Base-by-base conservation (phyloP, 306 rosid species). In the Argentina anserina region DNA sequence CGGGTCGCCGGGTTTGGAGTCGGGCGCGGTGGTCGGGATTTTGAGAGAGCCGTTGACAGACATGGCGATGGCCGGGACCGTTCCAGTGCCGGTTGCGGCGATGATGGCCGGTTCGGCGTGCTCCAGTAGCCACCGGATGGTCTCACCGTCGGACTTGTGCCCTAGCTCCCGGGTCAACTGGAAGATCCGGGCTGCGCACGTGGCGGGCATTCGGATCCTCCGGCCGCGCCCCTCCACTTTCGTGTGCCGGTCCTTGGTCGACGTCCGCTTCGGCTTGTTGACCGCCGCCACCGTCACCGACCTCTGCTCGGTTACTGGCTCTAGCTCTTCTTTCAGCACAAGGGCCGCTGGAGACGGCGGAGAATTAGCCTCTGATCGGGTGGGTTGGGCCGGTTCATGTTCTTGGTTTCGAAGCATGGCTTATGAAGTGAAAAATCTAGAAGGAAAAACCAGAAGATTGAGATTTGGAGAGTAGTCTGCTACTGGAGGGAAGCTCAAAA, bases 171-270 rank as follows among this genome's bases (percentile, higher is more conserved):
- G 86, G 47, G 95, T 92, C 71, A 89, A 40, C 65, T 92, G 94
- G 20, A 92, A 92, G 84, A 92, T 90, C 85, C 92, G 69, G 1
- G 96, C 97, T 1, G 96, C 94, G 26, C 92, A 90, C 1, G 92
- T 85, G 31, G 96, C 90, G 7, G 97, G 97, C 88, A 92, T 92
- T 65, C 97, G 89, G 82, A 92, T 88, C 88, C 96, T 86, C 72
- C 94, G 78, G n/a, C 97, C 96, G 0, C 96, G 81, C 0, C 97
- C 96, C 70, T 92, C 96, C 2, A 90, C 97, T 34, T 92, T 92
- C 0, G 96, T 88, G 78, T 92, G 97, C 0, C 94, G 89, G 81
- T 92, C 97, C 40, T 90, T 92, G 0, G 92, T 86, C 7, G 89
- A 90, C 6, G 90, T 72, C 31, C 89, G 74, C 71, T 84, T 92